These are phyloP conservation scores for Cutaneotrichosporon sp. DNA, from an alignment of 1,284 basidiomycete genomes.

Conservation along the genomic window DNA sequence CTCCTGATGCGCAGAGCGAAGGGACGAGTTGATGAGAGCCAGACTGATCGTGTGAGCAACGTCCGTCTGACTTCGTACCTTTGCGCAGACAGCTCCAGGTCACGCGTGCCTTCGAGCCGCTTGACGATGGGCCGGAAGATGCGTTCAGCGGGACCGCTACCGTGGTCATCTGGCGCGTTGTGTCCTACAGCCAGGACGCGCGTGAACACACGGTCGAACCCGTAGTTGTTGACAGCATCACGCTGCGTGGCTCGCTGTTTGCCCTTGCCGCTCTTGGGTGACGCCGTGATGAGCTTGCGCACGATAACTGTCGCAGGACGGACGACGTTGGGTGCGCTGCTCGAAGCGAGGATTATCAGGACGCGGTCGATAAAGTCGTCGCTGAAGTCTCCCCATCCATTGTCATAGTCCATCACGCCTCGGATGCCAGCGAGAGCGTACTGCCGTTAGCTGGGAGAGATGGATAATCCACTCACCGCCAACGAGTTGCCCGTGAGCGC, in stretches of 20 bases:
- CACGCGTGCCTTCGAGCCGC: constrained; percentile 66
- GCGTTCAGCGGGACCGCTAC: constrained; percentile 22
- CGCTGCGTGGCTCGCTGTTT: constrained; percentile 13
- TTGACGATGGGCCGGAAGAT: constrained; percentile 58
- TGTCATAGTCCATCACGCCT: constrained; percentile 40
- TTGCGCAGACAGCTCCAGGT: constrained; percentile 76
- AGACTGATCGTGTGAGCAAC: constrained; percentile 56
- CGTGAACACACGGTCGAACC: constrained; percentile 74
- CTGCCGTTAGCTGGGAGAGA: constrained; percentile 10
- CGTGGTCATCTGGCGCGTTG: constrained; percentile 57
- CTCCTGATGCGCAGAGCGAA: constrained; percentile 37
- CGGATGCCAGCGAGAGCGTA: constrained; percentile 42
- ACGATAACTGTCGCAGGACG: constrained; percentile 73
- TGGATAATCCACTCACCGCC: constrained; percentile 54
- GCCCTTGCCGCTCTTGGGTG: constrained; percentile 24
- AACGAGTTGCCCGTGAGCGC: constrained; percentile 67
- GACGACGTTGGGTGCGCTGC: constrained; percentile 79
- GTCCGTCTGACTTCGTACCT: constrained; percentile 59
- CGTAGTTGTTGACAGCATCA: constrained; percentile 55
- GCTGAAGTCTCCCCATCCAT: constrained; percentile 35
- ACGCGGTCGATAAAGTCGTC: constrained; percentile 49
- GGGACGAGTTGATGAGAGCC: constrained; percentile 76
- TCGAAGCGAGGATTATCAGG: constrained; percentile 72
- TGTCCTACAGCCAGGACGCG: constrained; percentile 64
- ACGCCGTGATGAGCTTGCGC: constrained; percentile 41